Conservation (phyloP, 306 rosid genomes). For the Carpinus fangiana region DNA sequence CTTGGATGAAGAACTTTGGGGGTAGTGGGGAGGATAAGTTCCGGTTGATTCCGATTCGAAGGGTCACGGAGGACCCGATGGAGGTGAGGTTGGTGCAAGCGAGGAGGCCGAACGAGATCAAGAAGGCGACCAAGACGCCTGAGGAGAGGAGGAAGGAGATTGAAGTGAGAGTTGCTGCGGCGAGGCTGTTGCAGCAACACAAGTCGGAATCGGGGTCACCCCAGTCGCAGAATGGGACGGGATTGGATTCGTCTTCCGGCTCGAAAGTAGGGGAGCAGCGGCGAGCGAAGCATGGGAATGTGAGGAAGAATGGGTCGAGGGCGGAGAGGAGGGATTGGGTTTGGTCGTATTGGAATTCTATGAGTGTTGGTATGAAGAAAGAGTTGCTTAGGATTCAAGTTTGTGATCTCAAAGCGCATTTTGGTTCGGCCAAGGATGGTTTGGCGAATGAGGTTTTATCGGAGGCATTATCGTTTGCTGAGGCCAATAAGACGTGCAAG, state of each 20-base stretch:
- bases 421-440: slow-evolving; percentile 64
- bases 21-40: slow-evolving; percentile 76
- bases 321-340: slow-evolving; percentile 81
- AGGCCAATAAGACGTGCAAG: slow-evolving; percentile 70
- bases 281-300: slow-evolving; percentile 38
- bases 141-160: slow-evolving; percentile 95
- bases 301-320: slow-evolving; percentile 60
- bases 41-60: slow-evolving; percentile 76
- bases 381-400: slow-evolving; percentile 66
- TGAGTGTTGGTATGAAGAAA: slow-evolving; percentile 64
- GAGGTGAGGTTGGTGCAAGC: slow-evolving; percentile 76
- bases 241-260: slow-evolving; percentile 52
- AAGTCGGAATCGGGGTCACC: slow-evolving; percentile 61
- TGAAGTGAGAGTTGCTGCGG: slow-evolving; percentile 96
- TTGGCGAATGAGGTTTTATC: slow-evolving; percentile 54
- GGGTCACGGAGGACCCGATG: slow-evolving; percentile 90
- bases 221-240: slow-evolving; percentile 51
- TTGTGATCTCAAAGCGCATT: slow-evolving; percentile 67
- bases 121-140: slow-evolving; percentile 81
- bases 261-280: slow-evolving; percentile 66
- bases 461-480: slow-evolving; percentile 72
- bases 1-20: slow-evolving; percentile 92
- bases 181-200: slow-evolving; percentile 93
- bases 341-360: slow-evolving; percentile 64
- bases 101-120: slow-evolving; percentile 93